Base-by-base conservation (phyloP, 192 early-diverging fungal genomes). In the Gonapodya prolifera region DNA sequence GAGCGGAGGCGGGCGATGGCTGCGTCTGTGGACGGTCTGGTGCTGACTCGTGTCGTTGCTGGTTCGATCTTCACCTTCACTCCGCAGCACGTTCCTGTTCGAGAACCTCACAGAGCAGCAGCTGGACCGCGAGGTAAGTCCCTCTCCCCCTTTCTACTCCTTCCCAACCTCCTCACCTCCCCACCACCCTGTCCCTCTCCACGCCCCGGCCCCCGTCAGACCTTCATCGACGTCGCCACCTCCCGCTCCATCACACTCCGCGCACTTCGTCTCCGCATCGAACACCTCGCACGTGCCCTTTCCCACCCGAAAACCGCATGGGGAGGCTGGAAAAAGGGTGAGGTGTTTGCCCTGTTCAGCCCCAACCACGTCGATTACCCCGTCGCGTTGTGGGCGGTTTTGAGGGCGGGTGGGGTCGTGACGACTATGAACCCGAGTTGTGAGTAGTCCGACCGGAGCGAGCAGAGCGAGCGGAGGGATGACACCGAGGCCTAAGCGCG, bases 331-430 rank as follows among this genome's bases (percentile, higher is more conserved):
- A 73, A 32, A 29, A 32, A 73, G 71, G 31, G 71, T 29, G 71
- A 30, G 28, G 71, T 73, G 8, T 2, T 73, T 32, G 71, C 28
- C 31, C 13, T 73, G 28, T 18, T 73, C 28, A 16, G 8, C 2
- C 71, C 71, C 18, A 73, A 73, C 31, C 71, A 73, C 31, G 31
- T 73, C 8, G 28, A 30, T 8, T 73, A 73, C 71, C 71, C 71
- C 2, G 32, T 32, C 8, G 71, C 71, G 16, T 29, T 73, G 8
- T 73, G 71, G 71, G 71, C 28, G 2, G 32, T 16, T 29, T 29
- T 73, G 2, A 16, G 71, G 71, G 71, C 71, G 31, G 71, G 71
- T 16, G 71, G 71, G 8, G 32, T 32, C 8, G 71, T 32, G 71
- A 73, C 71, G 28, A 73, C 71, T 2, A 32, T 32, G 28, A 73